Base-by-base conservation (phyloP, 2,329 filamentous ascomycete genomes). In the Talaromyces sp. region DNA sequence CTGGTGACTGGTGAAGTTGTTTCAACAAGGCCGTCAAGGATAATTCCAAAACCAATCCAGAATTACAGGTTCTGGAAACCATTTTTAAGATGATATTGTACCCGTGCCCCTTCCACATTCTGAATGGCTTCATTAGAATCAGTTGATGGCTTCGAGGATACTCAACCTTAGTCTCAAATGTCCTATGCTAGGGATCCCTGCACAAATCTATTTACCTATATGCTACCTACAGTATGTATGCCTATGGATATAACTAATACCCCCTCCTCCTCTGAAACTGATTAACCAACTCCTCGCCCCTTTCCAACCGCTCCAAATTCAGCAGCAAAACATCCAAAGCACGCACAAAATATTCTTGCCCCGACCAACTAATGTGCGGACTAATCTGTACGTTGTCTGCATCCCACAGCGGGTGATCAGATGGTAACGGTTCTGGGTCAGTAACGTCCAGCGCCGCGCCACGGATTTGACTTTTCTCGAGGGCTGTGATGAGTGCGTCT, bases 361-460 rank as follows among this genome's bases (percentile, higher is more conserved):
- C 84, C 49, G 79, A 68, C 0, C 84, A 84, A 75, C 85, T 89
- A 3, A 89, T 78, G 81, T 91, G 89, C 66, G 88, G 88, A 68
- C 87, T 89, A 54, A 94, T 84, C 61, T 89, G 84, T 17, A 89
- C 81, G 74, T 93, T 92, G 67, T 86, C 85, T 15, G 88, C 81
- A 29, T 80, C 83, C 91, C 91, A 94, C 60, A 94, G 77, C 68
- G 86, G 84, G 72, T 91, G 86, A 4, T 89, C 85, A 2, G 82
- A 77, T 0, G 90, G 90, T 68, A 94, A 74, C 0, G 91, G 91
- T 75, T 94, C 91, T 0, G 91, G 91, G 67, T 93, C 90, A 1
- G 91, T 90, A 0, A 94, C 91, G 73, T 93, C 91, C 47, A 94
- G 77, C 1, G 90, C 90, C 0, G 91, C 91, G 34, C 91, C 91